phyloP scores from a whole-genome alignment of 2,329 filamentous ascomycete species.

The Alternaria metachromatica region DNA sequence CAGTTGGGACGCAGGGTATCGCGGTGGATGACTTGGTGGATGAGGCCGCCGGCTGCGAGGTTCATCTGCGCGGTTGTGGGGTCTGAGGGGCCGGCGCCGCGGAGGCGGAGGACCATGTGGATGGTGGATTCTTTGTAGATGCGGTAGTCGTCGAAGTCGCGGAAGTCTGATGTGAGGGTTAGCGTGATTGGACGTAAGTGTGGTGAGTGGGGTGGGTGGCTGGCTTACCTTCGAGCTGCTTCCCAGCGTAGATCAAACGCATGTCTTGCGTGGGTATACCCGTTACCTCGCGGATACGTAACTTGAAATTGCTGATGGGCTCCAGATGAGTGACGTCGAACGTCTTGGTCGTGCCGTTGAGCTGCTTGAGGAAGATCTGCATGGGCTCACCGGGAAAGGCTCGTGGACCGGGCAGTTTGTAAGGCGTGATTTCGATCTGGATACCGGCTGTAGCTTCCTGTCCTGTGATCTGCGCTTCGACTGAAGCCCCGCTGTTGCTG shows the following conservation, averaged over 20 bases:
- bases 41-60: slow-evolving; percentile 51
- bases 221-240: slow-evolving; percentile 59
- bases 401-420: background rate
- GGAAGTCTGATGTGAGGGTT: slow-evolving; percentile 68
- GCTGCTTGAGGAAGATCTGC: background rate
- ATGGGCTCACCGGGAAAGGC: background rate
- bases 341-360: slow-evolving; percentile 63
- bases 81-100: slow-evolving; percentile 51
- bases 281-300: slow-evolving; percentile 67
- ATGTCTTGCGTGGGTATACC: background rate
- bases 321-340: slow-evolving; percentile 66
- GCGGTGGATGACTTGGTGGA: slow-evolving; percentile 49
- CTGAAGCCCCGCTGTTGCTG: slow-evolving; percentile 50
- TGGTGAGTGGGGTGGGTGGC: background rate
- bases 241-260: slow-evolving; percentile 73
- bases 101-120: slow-evolving; percentile 73
- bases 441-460: slow-evolving; percentile 51
- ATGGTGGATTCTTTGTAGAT: slow-evolving; percentile 76
- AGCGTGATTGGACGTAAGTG: slow-evolving; percentile 54
- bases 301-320: slow-evolving; percentile 92
- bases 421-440: slow-evolving; percentile 53
- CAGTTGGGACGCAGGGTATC: slow-evolving; percentile 31
- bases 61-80: slow-evolving; percentile 37
- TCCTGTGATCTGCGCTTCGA: slow-evolving; percentile 57
- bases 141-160: background rate